Base-by-base conservation (phyloP, 176 grass and related monocot species). In the Oryza longistaminata region DNA sequence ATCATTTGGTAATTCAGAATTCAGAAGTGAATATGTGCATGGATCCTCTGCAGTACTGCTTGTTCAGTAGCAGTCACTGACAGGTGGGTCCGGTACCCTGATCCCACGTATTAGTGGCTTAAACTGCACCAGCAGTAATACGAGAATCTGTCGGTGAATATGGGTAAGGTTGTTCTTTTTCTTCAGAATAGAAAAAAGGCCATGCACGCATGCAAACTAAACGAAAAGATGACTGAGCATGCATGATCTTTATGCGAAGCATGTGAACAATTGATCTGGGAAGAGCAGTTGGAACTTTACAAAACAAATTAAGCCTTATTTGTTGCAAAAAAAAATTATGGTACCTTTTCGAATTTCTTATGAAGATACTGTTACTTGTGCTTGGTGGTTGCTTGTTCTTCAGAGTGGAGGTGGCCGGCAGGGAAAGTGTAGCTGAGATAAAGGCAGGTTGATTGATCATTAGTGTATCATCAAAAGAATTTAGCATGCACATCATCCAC, bases 401-500 rank as follows among this genome's bases (percentile, higher is more conserved):
- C 21, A 15, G 62, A 83, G n/a, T 11, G 27, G 48, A 11, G 43
- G 44, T 13, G 15, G 39, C 21, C 9, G n/a, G 2, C 58, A n/a
- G 58, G 6, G 11, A 49, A 75, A 67, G 58, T 22, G 19, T 3
- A 66, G 24, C 4, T 25, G 21, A 37, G 52, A 70, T 35, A 25
- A 75, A n/a, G 13, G 5, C 26, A 49, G 13, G 7, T 3, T 52
- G 61, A 68, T 76, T 68, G 21, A 68, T 24, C 19, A n/a, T 69
- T 69, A 29, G 60, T 40, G 24, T 5, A 31, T 68, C 43, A 75
- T 48, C 6, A 66, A 83, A 81, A 74, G 13, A 21, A 7, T 37
- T 50, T 46, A 75, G 71, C 74, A 34, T 45, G 83, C 34, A 44
- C 35, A 77, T 33, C 34, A 33, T 77, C 74, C 65, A 77, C 64